A percentile compares a stretch with the other conserved stretches of the same genome.
phyloP scores from a whole-genome alignment of 257 asterid species.

The Lavandula angustifolia region DNA sequence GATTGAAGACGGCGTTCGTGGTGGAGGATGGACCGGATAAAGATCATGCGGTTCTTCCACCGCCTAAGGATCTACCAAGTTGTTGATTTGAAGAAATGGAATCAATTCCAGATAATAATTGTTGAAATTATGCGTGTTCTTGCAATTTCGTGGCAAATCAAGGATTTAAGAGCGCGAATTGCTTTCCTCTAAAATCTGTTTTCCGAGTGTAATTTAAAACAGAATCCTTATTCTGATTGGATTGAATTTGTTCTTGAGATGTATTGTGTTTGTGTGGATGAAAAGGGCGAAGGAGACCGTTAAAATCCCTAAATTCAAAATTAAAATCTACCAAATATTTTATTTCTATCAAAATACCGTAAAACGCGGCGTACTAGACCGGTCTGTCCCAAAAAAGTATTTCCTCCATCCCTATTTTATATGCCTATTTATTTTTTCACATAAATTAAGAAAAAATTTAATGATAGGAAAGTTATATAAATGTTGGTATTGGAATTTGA shows the following conservation, averaged over 20 bases:
- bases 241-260: background rate
- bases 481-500: too few species aligned
- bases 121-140: too few species aligned
- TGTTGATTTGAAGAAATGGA: slow-evolving; percentile 35
- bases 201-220: slow-evolving; percentile 16
- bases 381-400: too few species aligned
- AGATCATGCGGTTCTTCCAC: slow-evolving; percentile 54
- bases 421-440: too few species aligned
- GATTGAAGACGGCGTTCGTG: slow-evolving; percentile 61
- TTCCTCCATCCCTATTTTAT: too few species aligned
- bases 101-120: too few species aligned
- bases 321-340: too few species aligned
- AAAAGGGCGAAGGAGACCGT: background rate
- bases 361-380: background rate
- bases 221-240: slow-evolving; percentile 10
- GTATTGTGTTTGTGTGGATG: too few species aligned
- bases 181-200: slow-evolving; percentile 19
- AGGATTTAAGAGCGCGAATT: background rate
- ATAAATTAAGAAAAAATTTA: too few species aligned
- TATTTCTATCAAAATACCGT: background rate
- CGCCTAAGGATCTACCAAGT: slow-evolving; percentile 64
- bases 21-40: slow-evolving; percentile 59
- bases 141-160: too few species aligned
- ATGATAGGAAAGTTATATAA: too few species aligned
- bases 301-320: too few species aligned